phyloP scores from a whole-genome alignment of 2,329 filamentous ascomycete species.

The Paraphoma chrysanthemicola region DNA sequence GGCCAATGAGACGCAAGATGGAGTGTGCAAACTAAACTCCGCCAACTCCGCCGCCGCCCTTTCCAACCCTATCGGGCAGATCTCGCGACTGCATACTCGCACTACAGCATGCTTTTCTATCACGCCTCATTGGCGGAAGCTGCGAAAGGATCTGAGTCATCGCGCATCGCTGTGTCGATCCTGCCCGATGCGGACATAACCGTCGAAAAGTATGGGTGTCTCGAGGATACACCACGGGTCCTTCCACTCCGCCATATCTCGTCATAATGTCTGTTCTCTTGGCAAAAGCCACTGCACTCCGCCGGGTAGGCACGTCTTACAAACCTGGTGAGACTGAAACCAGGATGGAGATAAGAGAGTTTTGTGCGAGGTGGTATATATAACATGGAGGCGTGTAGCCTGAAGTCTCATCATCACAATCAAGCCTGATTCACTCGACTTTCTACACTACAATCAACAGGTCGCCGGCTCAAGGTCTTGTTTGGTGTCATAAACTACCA shows the following conservation, averaged over 20 bases:
- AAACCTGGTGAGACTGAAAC: not conserved
- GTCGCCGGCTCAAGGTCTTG: too few relatives aligned
- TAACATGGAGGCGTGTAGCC: not conserved
- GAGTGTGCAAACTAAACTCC: not conserved
- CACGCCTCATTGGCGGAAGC: not conserved
- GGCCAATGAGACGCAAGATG: not conserved
- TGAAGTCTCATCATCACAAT: not conserved
- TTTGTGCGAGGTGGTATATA: not conserved
- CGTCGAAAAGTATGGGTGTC: not conserved
- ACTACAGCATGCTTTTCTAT: not conserved
- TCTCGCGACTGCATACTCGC: not conserved
- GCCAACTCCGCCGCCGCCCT: not conserved
- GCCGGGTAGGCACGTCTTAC: not conserved
- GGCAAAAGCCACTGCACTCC: conserved; percentile 1
- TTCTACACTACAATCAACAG: not conserved
- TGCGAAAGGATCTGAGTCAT: not conserved
- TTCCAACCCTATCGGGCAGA: not conserved
- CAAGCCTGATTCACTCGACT: not conserved
- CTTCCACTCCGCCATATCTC: not conserved
- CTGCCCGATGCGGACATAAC: not conserved
- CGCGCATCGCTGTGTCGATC: not conserved
- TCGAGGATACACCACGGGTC: not conserved
- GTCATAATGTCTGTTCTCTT: conserved; percentile 1
- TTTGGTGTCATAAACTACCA: too few relatives aligned
- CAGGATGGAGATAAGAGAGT: not conserved